Base-by-base conservation (phyloP, 208 protist genomes). In the Naegleria fowleri region DNA sequence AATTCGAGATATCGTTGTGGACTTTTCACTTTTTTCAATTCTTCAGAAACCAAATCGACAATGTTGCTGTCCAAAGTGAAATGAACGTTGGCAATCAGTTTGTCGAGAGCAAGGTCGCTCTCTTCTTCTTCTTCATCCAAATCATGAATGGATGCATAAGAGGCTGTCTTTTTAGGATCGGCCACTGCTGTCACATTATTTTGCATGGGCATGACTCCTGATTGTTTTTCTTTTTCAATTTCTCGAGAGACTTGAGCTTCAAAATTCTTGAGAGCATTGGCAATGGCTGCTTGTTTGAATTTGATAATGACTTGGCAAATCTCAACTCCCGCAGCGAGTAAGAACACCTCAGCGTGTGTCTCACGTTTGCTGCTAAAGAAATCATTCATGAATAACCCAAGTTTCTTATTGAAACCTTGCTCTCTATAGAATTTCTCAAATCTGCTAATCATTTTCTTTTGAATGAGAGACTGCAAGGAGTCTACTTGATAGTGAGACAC, bases 351-450 rank as follows among this genome's bases (percentile, higher is more conserved):
- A 25, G n/a, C 85, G 16, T 52, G 6, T 33, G 41, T 88, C 13
- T 33, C 43, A 3, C 55, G 55, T 38, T 88, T 88, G 0, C 13
- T 88, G 9, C 38, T 36, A 1, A 88, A 22, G 39, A 55, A 51
- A 39, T 87, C 38, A 52, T 25, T 52, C 36, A 87, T 55, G 19
- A 87, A 87, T 5, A 87, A 9, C 0, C 40, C 16, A 19, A 40
- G 0, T 67, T 33, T 89, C 29, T 67, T 89, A 19, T 25, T 29
- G 36, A 11, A 75, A 19, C 25, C 25, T 41, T 58, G 25, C 15
- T 89, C 86, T 13, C 59, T 40, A 22, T 89, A 89, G 51, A 41
- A 89, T 11, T 41, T 67, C 7, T 89, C 48, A 40, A 67, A 89
- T 89, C 86, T 55, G 2, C 41, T 41, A 29, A 13, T 5, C 7